Evolutionary conservation across 2,329 filamentous ascomycete species (phyloP).

Genomic region (Chaetomium olivaceum): DNA sequence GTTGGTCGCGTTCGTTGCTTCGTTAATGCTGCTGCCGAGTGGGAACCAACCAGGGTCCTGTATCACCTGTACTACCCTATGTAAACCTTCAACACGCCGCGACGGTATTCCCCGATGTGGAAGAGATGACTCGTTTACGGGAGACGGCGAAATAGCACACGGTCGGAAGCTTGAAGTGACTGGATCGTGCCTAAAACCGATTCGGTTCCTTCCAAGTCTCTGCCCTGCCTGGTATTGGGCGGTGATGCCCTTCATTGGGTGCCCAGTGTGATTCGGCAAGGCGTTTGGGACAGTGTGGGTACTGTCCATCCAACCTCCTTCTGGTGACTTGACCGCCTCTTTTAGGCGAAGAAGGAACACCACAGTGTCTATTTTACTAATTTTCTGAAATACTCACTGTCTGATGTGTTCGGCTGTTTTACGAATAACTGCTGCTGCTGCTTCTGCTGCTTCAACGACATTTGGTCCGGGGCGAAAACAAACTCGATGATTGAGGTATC

Average conservation of each 20-base stretch:
- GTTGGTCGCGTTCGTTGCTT: not conserved
- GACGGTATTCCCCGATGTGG: slow-evolving; percentile 2
- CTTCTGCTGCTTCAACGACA: not conserved
- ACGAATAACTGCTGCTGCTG: too few species aligned
- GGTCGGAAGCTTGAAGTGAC: slow-evolving; percentile 8
- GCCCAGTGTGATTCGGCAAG: slow-evolving; percentile 21
- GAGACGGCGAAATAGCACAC: not conserved
- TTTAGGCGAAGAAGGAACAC: not conserved
- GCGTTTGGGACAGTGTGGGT: slow-evolving; percentile 15
- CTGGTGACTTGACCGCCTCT: not conserved
- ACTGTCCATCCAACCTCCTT: slow-evolving; percentile 12
- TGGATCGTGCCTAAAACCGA: slow-evolving; percentile 16
- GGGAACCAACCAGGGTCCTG: slow-evolving; percentile 16
- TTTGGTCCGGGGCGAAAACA: not conserved
- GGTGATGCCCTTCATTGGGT: slow-evolving; percentile 24
- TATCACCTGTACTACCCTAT: too few species aligned
- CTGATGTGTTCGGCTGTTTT: slow-evolving; percentile 12
- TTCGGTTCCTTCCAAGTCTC: not conserved
- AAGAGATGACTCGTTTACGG: slow-evolving; percentile 3
- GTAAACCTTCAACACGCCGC: not conserved
- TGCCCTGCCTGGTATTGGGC: slow-evolving; percentile 18
- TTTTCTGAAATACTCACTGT: not conserved
- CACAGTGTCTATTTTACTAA: slow-evolving; percentile 3
- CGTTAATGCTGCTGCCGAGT: not conserved
- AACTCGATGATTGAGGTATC: not conserved